Evolutionary conservation across 768 basidiomycete species (phyloP), one percentile per base, ranked within the genome.

Genomic region (Crucibulum laeve): DNA sequence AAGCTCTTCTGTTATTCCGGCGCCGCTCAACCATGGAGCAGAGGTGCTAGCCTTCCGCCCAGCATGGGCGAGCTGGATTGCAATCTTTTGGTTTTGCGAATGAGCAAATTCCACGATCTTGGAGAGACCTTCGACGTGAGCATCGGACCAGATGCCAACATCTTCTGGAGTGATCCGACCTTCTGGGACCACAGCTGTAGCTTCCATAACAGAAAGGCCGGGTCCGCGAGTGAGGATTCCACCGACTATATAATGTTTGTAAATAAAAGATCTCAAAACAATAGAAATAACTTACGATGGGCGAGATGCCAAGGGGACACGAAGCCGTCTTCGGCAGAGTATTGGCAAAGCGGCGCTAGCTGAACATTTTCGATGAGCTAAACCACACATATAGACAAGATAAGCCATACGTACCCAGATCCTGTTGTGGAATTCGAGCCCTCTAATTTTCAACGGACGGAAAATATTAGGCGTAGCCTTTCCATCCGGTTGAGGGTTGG

Each of bases 91-190:
- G n/a, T n/a, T n/a, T n/a, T n/a, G n/a, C n/a, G n/a, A n/a, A n/a
- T n/a, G n/a, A n/a, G n/a, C n/a, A n/a, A n/a, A n/a, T n/a, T n/a
- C n/a, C n/a, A n/a, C n/a, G n/a, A n/a, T n/a, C n/a, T n/a, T n/a
- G n/a, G n/a, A n/a, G n/a, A n/a, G n/a, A n/a, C n/a, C n/a, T n/a
- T n/a, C 67, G 49, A 64, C 69, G 28, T 87, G 85, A 1, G 66
- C 64, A 46, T 84, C 84, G 18, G 68, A 60, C 83, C 84, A 87
- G 42, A 87, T 53, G 4, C 83, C 84, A 5, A 61, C 45, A 44
- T 84, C 85, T 47, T 83, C 69, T 1, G 85, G 82, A 0, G 79
- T 74, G 59, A 84, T 84, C n/a, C 82, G 71, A 3, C 79, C 79
- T 53, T 79, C 71, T 1, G 76, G 71, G 5, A 67, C 52, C n/a